Conservation (phyloP, 139 green algal genomes). For the Coelastrella sp. region DNA sequence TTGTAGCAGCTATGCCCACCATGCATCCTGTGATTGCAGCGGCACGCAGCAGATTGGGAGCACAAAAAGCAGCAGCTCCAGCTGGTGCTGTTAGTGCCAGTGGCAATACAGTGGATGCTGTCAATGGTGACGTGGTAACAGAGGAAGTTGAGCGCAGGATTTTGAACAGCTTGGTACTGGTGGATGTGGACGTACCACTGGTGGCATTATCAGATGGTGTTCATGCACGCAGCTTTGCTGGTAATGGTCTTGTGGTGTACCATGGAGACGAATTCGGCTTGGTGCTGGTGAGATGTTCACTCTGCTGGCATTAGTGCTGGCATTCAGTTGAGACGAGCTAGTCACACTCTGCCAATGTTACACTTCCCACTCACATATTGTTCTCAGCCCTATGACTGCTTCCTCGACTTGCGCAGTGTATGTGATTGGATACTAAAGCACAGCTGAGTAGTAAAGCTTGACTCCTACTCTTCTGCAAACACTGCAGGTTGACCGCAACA, state of each 20-base stretch:
- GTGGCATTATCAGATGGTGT: conserved; percentile 91
- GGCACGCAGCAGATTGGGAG: background rate
- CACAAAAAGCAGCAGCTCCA: background rate
- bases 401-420: no score
- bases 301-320: background rate
- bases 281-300: conserved; percentile 63
- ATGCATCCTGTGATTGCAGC: conserved; percentile 30
- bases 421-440: background rate
- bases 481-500: conserved; percentile 92
- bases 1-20: background rate
- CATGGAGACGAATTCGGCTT: conserved; percentile 66
- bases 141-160: conserved; percentile 20
- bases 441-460: background rate
- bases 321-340: background rate
- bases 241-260: conserved; percentile 77
- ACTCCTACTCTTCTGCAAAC: background rate
- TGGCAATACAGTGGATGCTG: background rate
- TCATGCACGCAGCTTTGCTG: conserved; percentile 73
- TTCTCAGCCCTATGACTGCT: no score
- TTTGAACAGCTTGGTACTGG: conserved; percentile 25
- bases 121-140: background rate
- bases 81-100: background rate
- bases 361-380: no score
- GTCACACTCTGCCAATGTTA: no score
- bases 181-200: conserved; percentile 85